Percentiles rank a stretch among this genome's conserved stretches.
Evolutionary conservation across 176 grass and related monocot genomes (phyloP).

Genomic region (Oryza brachyantha): DNA sequence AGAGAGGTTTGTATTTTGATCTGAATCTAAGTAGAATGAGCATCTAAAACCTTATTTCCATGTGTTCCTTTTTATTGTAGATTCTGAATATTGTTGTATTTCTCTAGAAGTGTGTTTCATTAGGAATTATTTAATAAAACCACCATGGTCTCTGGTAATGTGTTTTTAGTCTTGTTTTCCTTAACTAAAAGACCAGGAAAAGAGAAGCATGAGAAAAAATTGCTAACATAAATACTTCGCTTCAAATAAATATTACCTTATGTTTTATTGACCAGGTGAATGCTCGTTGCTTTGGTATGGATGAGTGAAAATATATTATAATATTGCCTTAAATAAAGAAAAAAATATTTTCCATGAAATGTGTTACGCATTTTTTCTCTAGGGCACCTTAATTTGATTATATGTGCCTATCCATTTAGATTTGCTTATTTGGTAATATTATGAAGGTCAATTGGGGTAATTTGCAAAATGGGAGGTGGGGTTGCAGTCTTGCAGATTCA

Average conservation of each 20-base stretch:
- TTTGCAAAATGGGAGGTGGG: too few species aligned
- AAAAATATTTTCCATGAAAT: too few species aligned
- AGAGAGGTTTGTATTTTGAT: conserved; percentile 61
- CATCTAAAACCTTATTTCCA: neutral
- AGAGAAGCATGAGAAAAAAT: neutral
- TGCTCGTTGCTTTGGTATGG: too few species aligned
- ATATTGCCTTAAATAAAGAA: too few species aligned
- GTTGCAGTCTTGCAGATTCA: too few species aligned
- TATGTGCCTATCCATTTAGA: too few species aligned
- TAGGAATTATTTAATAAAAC: neutral
- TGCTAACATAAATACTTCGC: neutral
- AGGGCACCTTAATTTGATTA: too few species aligned
- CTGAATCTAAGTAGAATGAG: conserved; percentile 2
- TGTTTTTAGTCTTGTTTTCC: neutral
- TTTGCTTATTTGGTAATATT: too few species aligned
- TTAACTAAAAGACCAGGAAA: neutral
- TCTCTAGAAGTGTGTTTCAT: neutral
- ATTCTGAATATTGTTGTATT: conserved; percentile 3
- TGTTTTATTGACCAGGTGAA: neutral
- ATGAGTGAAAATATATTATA: too few species aligned
- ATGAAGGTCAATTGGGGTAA: too few species aligned
- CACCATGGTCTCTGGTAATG: neutral
- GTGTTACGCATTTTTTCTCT: too few species aligned
- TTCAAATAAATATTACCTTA: neutral
- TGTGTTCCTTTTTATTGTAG: neutral